These are phyloP conservation scores for Spinellus fusiger DNA, from an alignment of 192 early-diverging fungal genomes.

Conservation along the genomic window DNA sequence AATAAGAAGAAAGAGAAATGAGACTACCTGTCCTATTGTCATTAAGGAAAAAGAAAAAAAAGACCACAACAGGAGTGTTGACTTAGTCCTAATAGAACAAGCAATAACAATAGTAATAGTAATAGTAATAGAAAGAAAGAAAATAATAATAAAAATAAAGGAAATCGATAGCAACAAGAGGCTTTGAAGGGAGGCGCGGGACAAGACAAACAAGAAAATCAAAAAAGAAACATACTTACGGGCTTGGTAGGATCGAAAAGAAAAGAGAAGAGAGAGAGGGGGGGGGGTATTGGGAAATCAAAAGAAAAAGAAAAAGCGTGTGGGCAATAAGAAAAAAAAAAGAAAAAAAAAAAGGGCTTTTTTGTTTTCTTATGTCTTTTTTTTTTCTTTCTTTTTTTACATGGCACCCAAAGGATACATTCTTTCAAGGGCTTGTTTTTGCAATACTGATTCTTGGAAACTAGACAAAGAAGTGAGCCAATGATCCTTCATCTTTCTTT, in stretches of 20 bases:
- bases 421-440: conserved; percentile 27
- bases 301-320: not conserved
- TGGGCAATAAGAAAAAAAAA: not conserved
- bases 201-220: no score
- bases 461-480: not conserved
- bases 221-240: not conserved
- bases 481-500: not conserved
- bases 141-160: not conserved
- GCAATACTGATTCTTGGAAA: conserved; percentile 25
- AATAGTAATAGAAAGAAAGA: not conserved
- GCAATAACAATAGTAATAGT: no score
- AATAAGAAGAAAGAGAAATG: not conserved
- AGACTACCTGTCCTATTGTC: not conserved
- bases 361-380: not conserved
- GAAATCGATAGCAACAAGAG: no score
- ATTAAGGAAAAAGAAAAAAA: not conserved
- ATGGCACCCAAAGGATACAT: conserved; percentile 22
- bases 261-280: not conserved
- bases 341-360: not conserved
- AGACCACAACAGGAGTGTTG: no score
- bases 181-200: no score
- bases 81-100: no score
- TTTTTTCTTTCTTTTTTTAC: conserved; percentile 11
- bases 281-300: not conserved
- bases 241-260: not conserved